Evolutionary conservation across 768 basidiomycete species (phyloP).

Genomic region (Pholiota conissans): DNA sequence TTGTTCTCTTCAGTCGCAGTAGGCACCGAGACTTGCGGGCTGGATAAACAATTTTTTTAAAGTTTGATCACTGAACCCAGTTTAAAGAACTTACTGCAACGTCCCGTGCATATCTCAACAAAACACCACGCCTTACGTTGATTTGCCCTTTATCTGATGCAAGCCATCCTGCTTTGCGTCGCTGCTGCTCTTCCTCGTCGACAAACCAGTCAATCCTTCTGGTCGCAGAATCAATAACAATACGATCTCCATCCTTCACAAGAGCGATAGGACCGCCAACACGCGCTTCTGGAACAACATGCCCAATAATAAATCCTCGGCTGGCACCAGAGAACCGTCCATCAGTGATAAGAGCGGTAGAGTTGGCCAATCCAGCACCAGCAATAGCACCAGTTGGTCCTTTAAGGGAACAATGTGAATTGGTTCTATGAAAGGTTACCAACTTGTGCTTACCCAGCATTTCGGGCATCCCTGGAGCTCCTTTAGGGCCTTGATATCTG

Average conservation of each 20-base stretch:
- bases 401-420: no score
- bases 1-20: slow-evolving; percentile 59
- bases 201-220: slow-evolving; percentile 75
- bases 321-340: slow-evolving; percentile 88
- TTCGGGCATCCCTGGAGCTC: slow-evolving; percentile 93
- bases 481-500: slow-evolving; percentile 88
- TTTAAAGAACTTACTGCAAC: slow-evolving; percentile 64
- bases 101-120: slow-evolving; percentile 82
- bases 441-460: slow-evolving; percentile 37
- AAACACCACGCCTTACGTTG: slow-evolving; percentile 71
- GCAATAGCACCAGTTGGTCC: slow-evolving; percentile 85
- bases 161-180: slow-evolving; percentile 70
- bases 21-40: slow-evolving; percentile 83
- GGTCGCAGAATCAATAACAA: slow-evolving; percentile 69
- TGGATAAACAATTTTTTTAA: slow-evolving; percentile 24
- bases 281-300: slow-evolving; percentile 62
- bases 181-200: slow-evolving; percentile 60
- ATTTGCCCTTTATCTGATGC: slow-evolving; percentile 59
- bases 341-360: slow-evolving; percentile 84
- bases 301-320: slow-evolving; percentile 54
- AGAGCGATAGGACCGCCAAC: slow-evolving; percentile 88
- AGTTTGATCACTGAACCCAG: background rate
- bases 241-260: slow-evolving; percentile 78
- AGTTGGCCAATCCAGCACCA: slow-evolving; percentile 78
- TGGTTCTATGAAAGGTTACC: no score